phyloP scores from a whole-genome alignment of 23 red algal species.

The Gracilaria gracilis region DNA sequence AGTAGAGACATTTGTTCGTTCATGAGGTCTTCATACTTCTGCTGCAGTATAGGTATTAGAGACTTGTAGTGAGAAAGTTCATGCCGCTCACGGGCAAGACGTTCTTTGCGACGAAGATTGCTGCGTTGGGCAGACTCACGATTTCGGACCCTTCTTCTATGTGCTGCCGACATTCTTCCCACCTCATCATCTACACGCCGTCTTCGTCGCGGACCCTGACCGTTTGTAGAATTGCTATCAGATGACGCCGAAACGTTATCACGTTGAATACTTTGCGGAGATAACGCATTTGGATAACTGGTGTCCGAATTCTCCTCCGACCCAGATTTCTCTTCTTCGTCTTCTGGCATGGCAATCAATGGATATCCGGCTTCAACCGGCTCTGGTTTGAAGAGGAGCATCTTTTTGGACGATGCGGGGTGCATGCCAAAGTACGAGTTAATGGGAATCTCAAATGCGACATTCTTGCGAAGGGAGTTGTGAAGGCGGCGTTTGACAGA shows the following conservation, averaged over 20 bases:
- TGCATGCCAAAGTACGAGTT: conserved; percentile 28
- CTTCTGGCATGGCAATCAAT: conserved; percentile 17
- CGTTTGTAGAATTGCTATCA: neutral
- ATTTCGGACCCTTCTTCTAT: conserved; percentile 41
- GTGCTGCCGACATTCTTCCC: conserved; percentile 9
- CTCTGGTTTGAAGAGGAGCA: conserved; percentile 47
- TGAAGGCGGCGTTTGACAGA: conserved; percentile 27
- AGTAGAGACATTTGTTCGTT: neutral
- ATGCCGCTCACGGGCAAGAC: neutral
- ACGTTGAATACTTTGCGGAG: conserved; percentile 23
- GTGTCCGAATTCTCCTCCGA: neutral
- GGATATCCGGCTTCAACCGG: conserved; percentile 21
- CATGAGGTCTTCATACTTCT: conserved; percentile 7
- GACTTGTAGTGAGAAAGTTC: conserved; percentile 5
- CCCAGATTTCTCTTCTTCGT: neutral
- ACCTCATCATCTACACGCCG: conserved; percentile 25
- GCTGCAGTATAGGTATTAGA: neutral
- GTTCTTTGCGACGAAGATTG: conserved; percentile 19
- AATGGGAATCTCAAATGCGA: conserved; percentile 13
- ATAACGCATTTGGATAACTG: neutral
- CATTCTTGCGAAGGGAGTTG: conserved; percentile 44
- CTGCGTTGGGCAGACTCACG: conserved; percentile 25
- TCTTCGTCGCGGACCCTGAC: neutral
- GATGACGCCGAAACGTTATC: neutral
- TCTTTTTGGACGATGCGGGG: conserved; percentile 8